Base-by-base conservation (phyloP, 108 stramenopile species). In the Mediolabrus comicus region DNA sequence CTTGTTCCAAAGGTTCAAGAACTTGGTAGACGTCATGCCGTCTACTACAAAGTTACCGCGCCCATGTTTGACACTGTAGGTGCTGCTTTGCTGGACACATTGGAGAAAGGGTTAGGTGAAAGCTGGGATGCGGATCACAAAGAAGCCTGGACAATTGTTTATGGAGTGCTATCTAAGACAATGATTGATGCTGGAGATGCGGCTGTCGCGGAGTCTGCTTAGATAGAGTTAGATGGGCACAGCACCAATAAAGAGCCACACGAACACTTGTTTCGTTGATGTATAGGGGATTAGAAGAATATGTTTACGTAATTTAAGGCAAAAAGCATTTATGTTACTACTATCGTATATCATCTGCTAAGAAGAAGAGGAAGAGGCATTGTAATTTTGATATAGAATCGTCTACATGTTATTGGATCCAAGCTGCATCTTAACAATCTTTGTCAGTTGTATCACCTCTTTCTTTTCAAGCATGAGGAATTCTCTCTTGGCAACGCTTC, bases 381-480 rank as follows among this genome's bases (percentile, higher is more conserved):
- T 41, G 39, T 14, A 14, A 14, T 11, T 11, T 14, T 11, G 14
- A 14, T 33, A 56, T 4, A 31, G 24, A 33, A 56, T 56, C 24
- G 30, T 5, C 12, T 57, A 33, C 30, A 57, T 17, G n/a, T 33
- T 33, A 2, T 57, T 24, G 31, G 56, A 63, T 29, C 68, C 75
- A 36, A 82, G 67, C 60, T 91, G 90, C 41, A 76, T 56, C 41
- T 82, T 84, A 13, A 87, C 87, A 43, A 91, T 76, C 74, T 85
- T 83, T 8, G 90, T 67, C 67, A 95, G 67, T 43, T 79, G 75
- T 22, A 77, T 62, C n/a, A 95, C 84, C 71, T 95, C 90, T 61
- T 95, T 95, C 81, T 95, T 95, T 61, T 95, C 93, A 35, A 95
- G 65, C 43, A 90, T 59, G n/a, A 95, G 72, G 59, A 94, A 81